phyloP scores from a whole-genome alignment of 1,284 basidiomycete species.

The Pyrrhoderma lamaoense region DNA sequence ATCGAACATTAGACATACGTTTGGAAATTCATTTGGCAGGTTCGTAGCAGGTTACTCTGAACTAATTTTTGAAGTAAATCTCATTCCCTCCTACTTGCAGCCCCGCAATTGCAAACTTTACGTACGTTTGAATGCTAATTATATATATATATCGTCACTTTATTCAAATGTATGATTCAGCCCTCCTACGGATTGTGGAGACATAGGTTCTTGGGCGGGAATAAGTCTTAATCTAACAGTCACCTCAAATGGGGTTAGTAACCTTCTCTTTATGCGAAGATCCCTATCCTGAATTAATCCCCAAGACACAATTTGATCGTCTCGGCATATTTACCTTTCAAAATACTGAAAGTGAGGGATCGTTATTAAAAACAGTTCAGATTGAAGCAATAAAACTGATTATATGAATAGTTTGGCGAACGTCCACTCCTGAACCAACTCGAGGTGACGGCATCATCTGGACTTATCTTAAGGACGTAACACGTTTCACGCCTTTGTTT shows the following conservation, averaged over 20 bases:
- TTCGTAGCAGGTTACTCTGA: slow-evolving; percentile 28
- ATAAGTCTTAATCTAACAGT: slow-evolving; percentile 69
- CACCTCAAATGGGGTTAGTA: slow-evolving; percentile 53
- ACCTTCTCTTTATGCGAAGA: neutral
- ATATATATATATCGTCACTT: neutral
- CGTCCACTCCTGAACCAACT: slow-evolving; percentile 72
- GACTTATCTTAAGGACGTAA: slow-evolving; percentile 73
- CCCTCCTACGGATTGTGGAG: slow-evolving; percentile 67
- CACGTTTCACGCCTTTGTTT: slow-evolving; percentile 65
- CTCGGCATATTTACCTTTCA: slow-evolving; percentile 68
- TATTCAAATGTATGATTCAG: slow-evolving; percentile 30
- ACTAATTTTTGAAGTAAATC: neutral
- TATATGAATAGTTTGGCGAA: slow-evolving; percentile 56
- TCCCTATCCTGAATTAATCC: slow-evolving; percentile 5
- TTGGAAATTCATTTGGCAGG: slow-evolving; percentile 64
- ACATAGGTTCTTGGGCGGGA: slow-evolving; percentile 64
- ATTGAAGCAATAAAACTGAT: no score
- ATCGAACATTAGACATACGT: slow-evolving; percentile 47
- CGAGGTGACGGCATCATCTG: slow-evolving; percentile 63
- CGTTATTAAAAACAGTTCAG: no score
- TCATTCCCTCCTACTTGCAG: slow-evolving; percentile 28
- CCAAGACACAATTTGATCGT: slow-evolving; percentile 62
- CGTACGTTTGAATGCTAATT: slow-evolving; percentile 34
- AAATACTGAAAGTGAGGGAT: slow-evolving; percentile 65
- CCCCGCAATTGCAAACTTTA: slow-evolving; percentile 56